Conservation (phyloP, 2,329 filamentous ascomycete species). For the Apiospora pterosperma region DNA sequence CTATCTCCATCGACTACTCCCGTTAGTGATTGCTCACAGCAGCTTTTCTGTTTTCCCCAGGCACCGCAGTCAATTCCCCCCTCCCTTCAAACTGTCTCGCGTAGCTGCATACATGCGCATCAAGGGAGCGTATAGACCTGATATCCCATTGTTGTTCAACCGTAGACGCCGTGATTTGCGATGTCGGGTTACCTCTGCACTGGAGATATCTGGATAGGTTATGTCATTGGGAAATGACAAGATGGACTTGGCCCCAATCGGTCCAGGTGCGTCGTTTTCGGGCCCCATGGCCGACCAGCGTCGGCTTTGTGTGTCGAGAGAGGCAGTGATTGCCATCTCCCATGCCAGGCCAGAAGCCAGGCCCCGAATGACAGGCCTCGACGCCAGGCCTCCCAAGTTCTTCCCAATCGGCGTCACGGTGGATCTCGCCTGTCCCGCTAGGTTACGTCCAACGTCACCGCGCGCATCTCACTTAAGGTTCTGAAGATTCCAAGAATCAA, state of each 20-base stretch:
- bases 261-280: not conserved
- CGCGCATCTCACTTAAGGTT: not conserved
- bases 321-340: not conserved
- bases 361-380: no score
- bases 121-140: not conserved
- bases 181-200: not conserved
- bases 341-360: no score
- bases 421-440: not conserved
- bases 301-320: not conserved
- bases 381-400: not conserved
- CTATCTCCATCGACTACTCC: not conserved
- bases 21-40: not conserved
- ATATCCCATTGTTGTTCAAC: not conserved
- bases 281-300: not conserved
- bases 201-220: not conserved
- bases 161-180: not conserved
- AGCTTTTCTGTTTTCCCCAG: not conserved
- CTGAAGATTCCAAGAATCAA: not conserved
- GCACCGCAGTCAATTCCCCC: constrained; percentile 1
- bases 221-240: not conserved
- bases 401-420: not conserved
- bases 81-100: not conserved
- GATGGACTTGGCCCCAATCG: not conserved
- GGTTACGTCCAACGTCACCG: constrained; percentile 1
- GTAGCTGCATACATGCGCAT: not conserved